Base-by-base conservation (phyloP, 2,329 filamentous ascomycete species). In the Coniosporium tulheliwenetii region DNA sequence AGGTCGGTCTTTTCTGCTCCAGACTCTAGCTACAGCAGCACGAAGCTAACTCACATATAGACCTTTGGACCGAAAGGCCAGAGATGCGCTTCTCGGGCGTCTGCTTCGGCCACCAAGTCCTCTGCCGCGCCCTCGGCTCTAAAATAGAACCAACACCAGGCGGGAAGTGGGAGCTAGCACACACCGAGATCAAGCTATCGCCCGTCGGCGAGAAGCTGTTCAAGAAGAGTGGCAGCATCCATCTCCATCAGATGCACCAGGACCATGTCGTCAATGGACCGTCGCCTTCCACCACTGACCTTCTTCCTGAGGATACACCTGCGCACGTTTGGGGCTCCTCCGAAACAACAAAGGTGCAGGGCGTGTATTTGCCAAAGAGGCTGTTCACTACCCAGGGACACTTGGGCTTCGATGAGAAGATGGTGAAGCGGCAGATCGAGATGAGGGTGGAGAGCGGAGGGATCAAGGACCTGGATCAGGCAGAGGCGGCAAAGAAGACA, bases 21-120 rank as follows among this genome's bases (percentile, higher is more conserved):
- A 37, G 2, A 2, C n/a, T 29, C 9, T 14, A n/a, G 38, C 12
- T 15, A 14, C 36, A 10, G 30, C 13, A 4, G 30, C 5, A 13
- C 9, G 15, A n/a, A 13, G n/a, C 10, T 14, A 5, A 14, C 10
- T 43, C 48, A 37, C 54, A 32, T 10, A 4, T 31, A 65, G 66
- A 68, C 30, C 48, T 75, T 3, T 77, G 70, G 71, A 52, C 54
- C 5, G 52, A 59, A 5, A 60, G 68, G 2, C 69, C 70, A 1
- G 63, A 70, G 14, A 68, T 75, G 37, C 65, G 66, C 30, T 66
- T 67, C 46, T 55, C 60, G 8, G 65, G 65, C 13, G 62, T 69
- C 32, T 69, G 65, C 43, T 69, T 69, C 43, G 65, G 65, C 12
- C 65, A 69, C 39, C 65, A 69, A 46, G 53, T 69, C 13, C 57